phyloP scores from a whole-genome alignment of 768 basidiomycete genomes.

The Mycena vulgaris region DNA sequence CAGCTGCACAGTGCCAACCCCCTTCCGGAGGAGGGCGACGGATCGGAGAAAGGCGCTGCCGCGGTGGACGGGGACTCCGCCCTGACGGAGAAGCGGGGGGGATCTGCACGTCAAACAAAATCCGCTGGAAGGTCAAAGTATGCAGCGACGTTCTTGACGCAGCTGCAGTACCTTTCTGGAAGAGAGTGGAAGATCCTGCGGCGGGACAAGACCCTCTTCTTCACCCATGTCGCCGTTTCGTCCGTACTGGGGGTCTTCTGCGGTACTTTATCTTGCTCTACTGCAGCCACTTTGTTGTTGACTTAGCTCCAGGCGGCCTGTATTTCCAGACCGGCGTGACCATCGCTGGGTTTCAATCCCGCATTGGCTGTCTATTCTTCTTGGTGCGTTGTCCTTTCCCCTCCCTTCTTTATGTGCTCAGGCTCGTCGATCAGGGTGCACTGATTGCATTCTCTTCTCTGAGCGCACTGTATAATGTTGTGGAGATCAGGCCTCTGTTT shows the following conservation, averaged over 20 bases:
- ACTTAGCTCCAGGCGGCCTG: slow-evolving; percentile 72
- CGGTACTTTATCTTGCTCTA: slow-evolving; percentile 60
- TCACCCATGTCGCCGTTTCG: slow-evolving; percentile 83
- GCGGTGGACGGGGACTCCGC: slow-evolving; percentile 29
- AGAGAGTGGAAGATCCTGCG: slow-evolving; percentile 89
- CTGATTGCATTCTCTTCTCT: slow-evolving; percentile 93
- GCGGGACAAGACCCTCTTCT: slow-evolving; percentile 87
- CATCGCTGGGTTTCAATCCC: slow-evolving; percentile 94
- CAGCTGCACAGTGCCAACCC: slow-evolving; percentile 37
- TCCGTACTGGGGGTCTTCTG: slow-evolving; percentile 88
- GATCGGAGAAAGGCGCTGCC: slow-evolving; percentile 31
- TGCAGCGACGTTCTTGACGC: slow-evolving; percentile 89
- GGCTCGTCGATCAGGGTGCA: slow-evolving; percentile 71
- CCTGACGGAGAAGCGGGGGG: slow-evolving; percentile 25
- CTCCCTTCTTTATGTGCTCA: neutral
- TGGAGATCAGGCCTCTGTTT: slow-evolving; percentile 89
- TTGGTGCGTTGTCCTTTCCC: slow-evolving; percentile 62
- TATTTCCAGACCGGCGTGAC: slow-evolving; percentile 86
- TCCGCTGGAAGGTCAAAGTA: slow-evolving; percentile 55
- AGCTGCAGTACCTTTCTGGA: slow-evolving; percentile 84
- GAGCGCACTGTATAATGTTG: slow-evolving; percentile 91
- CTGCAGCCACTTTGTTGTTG: neutral
- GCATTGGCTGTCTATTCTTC: slow-evolving; percentile 97
- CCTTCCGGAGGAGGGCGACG: slow-evolving; percentile 9
- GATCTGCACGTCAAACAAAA: slow-evolving; percentile 14